Evolutionary conservation across 2,329 filamentous ascomycete genomes (phyloP), one percentile per base, ranked within the genome.

Genomic region (Fusarium mangiferae): DNA sequence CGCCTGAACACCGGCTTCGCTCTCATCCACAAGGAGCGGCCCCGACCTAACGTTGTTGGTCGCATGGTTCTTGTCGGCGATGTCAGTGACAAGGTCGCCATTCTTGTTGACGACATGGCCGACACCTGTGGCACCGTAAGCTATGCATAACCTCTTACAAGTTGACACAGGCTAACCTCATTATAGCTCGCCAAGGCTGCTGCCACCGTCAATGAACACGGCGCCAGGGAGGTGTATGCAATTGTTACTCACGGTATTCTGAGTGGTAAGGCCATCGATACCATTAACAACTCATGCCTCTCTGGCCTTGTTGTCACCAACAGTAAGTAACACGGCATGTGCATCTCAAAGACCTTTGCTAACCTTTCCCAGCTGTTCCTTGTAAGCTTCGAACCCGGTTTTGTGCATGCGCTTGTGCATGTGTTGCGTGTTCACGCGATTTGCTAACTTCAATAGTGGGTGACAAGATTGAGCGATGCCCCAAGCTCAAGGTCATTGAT

Each of bases 61-160:
- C 92, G 94, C 78, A 97, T 98, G 94, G 94, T 85, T 2, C 92
- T 99, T n/a, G 96, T 98, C 57, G 96, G 96, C 75, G 95, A 97
- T 75, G 96, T 98, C 52, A 89, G 91, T 75, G 93, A 94, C 84
- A 96, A 96, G 85, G 92, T 96, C 36, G 96, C 96, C 68, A 98
- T 99, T 80, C 91, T 99, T 55, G 96, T 99, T 60, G 96, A 98
- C 82, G 96, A 98, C 82, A 98, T 98, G 94, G 95, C 95, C 38
- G 96, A 98, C 81, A 98, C 96, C 8, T 98, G 95, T 82, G 95
- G 95, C 76, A 98, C 94, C 44, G 82, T 84, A 79, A 62, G 80
- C 54, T 48, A n/a, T 45, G 30, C 30, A 24, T 12, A 17, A n/a
- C 38, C 18, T 24, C 22, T 12, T 48, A 10, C 33, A 15, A 24